A percentile compares a stretch with the other conserved stretches of the same genome.
Conservation (phyloP, 116 monocot genomes). For the Dioscorea cayenensis region DNA sequence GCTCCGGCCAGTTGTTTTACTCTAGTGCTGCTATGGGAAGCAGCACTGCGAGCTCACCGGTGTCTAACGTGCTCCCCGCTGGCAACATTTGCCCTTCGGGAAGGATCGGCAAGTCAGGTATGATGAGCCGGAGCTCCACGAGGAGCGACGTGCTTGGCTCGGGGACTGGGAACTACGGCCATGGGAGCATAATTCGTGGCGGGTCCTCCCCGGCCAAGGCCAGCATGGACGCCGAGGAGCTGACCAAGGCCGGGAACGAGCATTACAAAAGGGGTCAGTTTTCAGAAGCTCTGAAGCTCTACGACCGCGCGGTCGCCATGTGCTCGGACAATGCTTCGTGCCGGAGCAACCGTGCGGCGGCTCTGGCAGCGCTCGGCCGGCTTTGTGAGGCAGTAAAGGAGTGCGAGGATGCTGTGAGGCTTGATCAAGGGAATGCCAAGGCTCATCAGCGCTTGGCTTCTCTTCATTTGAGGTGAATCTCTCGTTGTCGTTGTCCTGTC, state of each 20-base stretch:
- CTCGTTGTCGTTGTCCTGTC: not conserved
- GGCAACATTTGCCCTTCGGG: slow-evolving; percentile 75
- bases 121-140: slow-evolving; percentile 5
- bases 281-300: slow-evolving; percentile 51
- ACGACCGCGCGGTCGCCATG: slow-evolving; percentile 53
- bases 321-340: slow-evolving; percentile 46
- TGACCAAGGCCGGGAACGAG: slow-evolving; percentile 53
- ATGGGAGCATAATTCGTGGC: slow-evolving; percentile 56
- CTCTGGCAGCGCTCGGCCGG: slow-evolving; percentile 54
- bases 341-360: slow-evolving; percentile 65
- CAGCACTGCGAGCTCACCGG: slow-evolving; percentile 8
- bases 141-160: slow-evolving; percentile 47
- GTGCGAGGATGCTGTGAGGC: slow-evolving; percentile 53
- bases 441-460: slow-evolving; percentile 57
- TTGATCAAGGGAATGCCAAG: slow-evolving; percentile 49
- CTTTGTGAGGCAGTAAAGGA: slow-evolving; percentile 61
- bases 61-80: slow-evolving; percentile 23
- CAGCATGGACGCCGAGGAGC: slow-evolving; percentile 48
- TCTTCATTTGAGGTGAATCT: slow-evolving; percentile 47
- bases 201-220: not conserved
- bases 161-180: slow-evolving; percentile 54
- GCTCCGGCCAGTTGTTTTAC: slow-evolving; percentile 26
- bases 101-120: slow-evolving; percentile 25
- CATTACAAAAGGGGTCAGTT: slow-evolving; percentile 57
- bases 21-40: slow-evolving; percentile 4